Evolutionary conservation across 176 grass and related monocot genomes (phyloP), one percentile per base, ranked within the genome.

Genomic region (Carex myosuroides): DNA sequence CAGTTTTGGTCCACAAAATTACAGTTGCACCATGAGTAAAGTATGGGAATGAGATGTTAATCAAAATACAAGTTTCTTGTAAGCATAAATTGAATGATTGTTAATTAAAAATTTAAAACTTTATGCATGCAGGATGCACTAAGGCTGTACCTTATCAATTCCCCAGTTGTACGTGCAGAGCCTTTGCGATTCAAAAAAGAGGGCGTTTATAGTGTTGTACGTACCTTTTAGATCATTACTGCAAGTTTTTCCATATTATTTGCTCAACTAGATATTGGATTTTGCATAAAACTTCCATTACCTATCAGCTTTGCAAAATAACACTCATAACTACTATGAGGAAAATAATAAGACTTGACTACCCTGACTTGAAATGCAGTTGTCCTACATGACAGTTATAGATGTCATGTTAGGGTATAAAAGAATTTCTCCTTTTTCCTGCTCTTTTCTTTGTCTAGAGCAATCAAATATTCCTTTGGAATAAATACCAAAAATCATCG

Each of bases 161-260:
- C 96, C 12, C 96, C 96, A 71, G 96, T 99, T 74, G 96, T 99
- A 70, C 92, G 93, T 32, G 96, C 96, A 0, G 96, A 99, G 81
- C 86, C 93, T 84, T 92, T 99, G 71, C 80, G 93, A 59, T 99
- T 99, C 87, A 99, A 95, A 87, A 91, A 88, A 39, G 87, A 81
- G 82, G 96, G 96, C 81, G 96, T 99, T 64, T 99, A 88, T 90
- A 81, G 87, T 84, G 96, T 99, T 88, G 96, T 99, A 89, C 87
- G 96, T 95, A 53, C 4, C 89, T 85, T 54, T 56, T 68, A 35
- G 16, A 59, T 65, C 26, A 20, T 76, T 41, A 17, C 77, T 41
- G 62, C 64, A 81, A 64, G 42, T 53, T 60, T 60, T 78, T 26
- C 22, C 54, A 16, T 79, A 69, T 13, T n/a, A 73, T 68, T 33